Conservation (phyloP, 176 grass and related monocot genomes). For the Alopecurus myosuroides region DNA sequence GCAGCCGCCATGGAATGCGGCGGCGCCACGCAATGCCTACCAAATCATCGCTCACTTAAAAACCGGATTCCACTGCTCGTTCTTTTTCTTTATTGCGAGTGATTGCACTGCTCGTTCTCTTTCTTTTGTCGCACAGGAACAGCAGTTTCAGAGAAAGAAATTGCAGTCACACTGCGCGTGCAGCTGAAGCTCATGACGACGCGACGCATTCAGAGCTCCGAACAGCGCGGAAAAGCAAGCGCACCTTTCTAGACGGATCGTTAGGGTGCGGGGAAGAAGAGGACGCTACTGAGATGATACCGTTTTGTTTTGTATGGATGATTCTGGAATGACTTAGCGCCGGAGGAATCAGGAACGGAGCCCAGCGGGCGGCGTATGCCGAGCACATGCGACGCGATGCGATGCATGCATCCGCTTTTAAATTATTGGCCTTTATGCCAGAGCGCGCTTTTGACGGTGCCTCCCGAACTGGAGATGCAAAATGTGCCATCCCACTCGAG, state of each 20-base stretch:
- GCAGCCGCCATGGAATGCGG: conserved; percentile 17
- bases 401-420: neutral
- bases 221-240: conserved; percentile 5
- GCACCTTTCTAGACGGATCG: neutral
- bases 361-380: neutral
- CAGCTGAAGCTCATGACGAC: neutral
- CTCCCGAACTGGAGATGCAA: conserved; percentile 11
- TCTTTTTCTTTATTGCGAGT: no score
- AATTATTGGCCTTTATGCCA: neutral
- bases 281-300: neutral
- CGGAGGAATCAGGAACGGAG: conserved; percentile 23
- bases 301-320: neutral
- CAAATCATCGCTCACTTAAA: no score
- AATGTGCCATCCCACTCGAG: neutral
- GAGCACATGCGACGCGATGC: neutral
- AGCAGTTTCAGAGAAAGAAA: neutral
- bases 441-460: conserved; percentile 20
- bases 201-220: neutral
- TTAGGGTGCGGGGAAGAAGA: neutral
- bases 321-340: conserved; percentile 30
- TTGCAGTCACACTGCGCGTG: neutral
- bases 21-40: conserved; percentile 8
- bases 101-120: neutral
- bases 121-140: neutral
- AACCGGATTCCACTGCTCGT: neutral